Evolutionary conservation across 2,329 filamentous ascomycete species (phyloP), one percentile per base, ranked within the genome.

Genomic region (Ascochyta koolunga): DNA sequence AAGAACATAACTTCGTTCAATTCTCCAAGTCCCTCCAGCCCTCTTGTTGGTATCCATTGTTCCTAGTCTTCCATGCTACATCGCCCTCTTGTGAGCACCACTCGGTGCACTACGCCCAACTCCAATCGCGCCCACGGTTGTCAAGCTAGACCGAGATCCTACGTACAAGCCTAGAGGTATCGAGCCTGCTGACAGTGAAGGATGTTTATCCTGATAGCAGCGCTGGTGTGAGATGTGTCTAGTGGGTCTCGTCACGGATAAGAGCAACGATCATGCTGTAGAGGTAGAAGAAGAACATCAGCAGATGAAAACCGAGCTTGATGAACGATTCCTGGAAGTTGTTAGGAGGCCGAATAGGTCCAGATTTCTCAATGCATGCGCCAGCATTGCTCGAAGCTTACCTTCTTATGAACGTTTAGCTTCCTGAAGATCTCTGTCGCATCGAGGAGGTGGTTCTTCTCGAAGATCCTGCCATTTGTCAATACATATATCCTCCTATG

Each of bases 271-370:
- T 95, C 90, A 95, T 96, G 88, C 90, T 96, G 86, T 96, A 96
- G 52, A 99, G 89, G 81, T 99, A 99, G 86, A 98, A 99, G 87
- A 99, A 99, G 86, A 99, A 99, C 92, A 99, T 97, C 80, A 99
- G 78, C 57, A 99, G 83, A 79, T 99, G 95, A 84, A 99, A 99
- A 51, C 93, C 95, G 37, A 99, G 90, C 82, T 99, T 99, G 82
- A 95, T 88, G 78, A 99, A 99, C 0, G 95, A 98, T 86, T 99
- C 95, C 93, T 96, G 33, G 8, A 13, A 6, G 16, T 5, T 36
- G 56, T 69, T 40, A 69, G 64, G 44, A 13, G 21, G 10, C 13
- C 47, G 53, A 18, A 21, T 9, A 11, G 9, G 1, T 35, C 9
- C n/a, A 27, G 13, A 19, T 25, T n/a, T n/a, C 5, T 33, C 11